These are phyloP conservation scores for Rhinocladiella mackenziei DNA, from an alignment of 2,329 filamentous ascomycete genomes.

Conservation along the genomic window DNA sequence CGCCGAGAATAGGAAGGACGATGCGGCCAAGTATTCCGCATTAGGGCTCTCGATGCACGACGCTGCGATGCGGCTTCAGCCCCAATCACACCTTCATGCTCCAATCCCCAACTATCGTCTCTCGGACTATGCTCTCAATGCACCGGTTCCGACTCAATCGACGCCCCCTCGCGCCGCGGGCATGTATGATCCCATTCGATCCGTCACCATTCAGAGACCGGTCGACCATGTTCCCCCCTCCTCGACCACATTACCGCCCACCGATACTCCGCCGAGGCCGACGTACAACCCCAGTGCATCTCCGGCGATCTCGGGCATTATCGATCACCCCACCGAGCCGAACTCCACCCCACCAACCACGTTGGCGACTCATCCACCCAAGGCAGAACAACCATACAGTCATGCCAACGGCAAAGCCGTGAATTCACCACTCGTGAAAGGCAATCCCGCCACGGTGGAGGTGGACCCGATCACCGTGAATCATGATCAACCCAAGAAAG, in stretches of 20 bases:
- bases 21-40: constrained; percentile 33
- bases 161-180: constrained; percentile 41
- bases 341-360: constrained; percentile 14
- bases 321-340: constrained; percentile 58
- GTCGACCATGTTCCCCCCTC: constrained; percentile 48
- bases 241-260: constrained; percentile 64
- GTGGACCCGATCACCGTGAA: constrained; percentile 25
- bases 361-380: constrained; percentile 24
- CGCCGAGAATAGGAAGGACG: constrained; percentile 3
- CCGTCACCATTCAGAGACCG: constrained; percentile 56
- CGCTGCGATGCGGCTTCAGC: constrained; percentile 14
- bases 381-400: constrained; percentile 30
- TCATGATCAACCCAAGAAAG: constrained; percentile 31
- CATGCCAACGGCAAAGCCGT: constrained; percentile 35
- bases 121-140: constrained; percentile 41
- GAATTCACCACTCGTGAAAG: constrained; percentile 15
- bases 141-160: constrained; percentile 27
- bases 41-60: constrained; percentile 39
- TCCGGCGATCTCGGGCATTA: constrained; percentile 84
- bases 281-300: constrained; percentile 73
- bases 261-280: constrained; percentile 48
- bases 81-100: too few species aligned
- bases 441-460: constrained; percentile 20
- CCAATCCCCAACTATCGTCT: constrained; percentile 35
- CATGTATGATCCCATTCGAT: constrained; percentile 85